Base-by-base conservation (phyloP, 1,284 basidiomycete species). In the Tilletia indica region DNA sequence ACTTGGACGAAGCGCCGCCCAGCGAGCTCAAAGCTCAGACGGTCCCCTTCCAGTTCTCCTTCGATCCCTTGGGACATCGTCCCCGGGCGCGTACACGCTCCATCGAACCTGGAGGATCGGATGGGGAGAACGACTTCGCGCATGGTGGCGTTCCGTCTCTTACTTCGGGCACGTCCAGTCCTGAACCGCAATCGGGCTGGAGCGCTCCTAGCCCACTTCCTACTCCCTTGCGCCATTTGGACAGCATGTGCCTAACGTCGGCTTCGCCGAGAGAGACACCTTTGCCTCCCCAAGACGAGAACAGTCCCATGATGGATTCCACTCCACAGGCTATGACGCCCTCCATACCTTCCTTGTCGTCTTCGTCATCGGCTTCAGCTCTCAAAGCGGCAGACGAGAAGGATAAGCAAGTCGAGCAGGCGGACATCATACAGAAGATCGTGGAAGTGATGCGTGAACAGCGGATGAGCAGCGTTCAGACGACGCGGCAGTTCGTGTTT, bases 391-490 rank as follows among this genome's bases (percentile, higher is more conserved):
- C 42, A 9, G 42, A 45, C 6, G 42, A 14, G 9, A 14, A 45
- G 42, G 42, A 45, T 45, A 14, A 45, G 9, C 6, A 45, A 8
- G 42, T 45, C 42, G 14, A 45, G 42, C 42, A 64, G 31, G 48
- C 38, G 21, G 80, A 82, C 68, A 16, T 81, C 3, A 70, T 82
- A 38, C 54, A 61, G 31, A 31, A 51, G 2, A 71, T 73, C 3
- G 75, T 77, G 3, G 77, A 80, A 11, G 73, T 67, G 3, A 76
- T 77, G 25, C 70, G 82, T 8, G 82, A 84, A 71, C 82, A 84
- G 74, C 76, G 82, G 36, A 84, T 83, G 82, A 78, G 75, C 63
- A 72, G 78, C 71, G 78, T 84, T 25, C 82, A 83, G 70, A 83
- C 82, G 5, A 76, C 76, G 5, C 66, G 82, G 12, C 82, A 83